phyloP scores from a whole-genome alignment of 2,329 filamentous ascomycete species.

The Gremmenia infestans region DNA sequence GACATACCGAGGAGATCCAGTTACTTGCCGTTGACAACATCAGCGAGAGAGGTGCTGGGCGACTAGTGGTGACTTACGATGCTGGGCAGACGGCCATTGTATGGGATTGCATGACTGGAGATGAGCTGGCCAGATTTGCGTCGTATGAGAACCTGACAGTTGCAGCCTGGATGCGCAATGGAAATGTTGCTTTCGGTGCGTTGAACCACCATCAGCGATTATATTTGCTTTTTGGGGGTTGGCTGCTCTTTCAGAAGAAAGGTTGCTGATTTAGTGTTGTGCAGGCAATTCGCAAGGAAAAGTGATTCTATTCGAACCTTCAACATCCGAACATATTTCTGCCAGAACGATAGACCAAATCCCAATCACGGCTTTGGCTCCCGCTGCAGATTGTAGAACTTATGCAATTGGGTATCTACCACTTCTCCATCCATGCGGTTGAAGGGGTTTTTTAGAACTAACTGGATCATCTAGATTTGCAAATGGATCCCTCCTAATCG shows the following conservation, averaged over 20 bases:
- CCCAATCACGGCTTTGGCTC: slow-evolving; percentile 88
- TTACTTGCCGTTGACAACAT: slow-evolving; percentile 87
- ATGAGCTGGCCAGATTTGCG: slow-evolving; percentile 85
- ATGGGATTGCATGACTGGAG: slow-evolving; percentile 91
- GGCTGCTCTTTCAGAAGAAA: background rate
- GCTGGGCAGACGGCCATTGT: slow-evolving; percentile 86
- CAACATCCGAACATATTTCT: slow-evolving; percentile 87
- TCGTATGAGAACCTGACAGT: slow-evolving; percentile 83
- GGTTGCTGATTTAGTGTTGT: slow-evolving; percentile 10
- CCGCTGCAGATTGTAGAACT: slow-evolving; percentile 82
- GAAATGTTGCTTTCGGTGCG: slow-evolving; percentile 93
- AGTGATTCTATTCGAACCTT: slow-evolving; percentile 89
- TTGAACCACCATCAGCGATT: slow-evolving; percentile 4
- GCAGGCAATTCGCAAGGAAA: slow-evolving; percentile 87
- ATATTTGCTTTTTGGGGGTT: background rate
- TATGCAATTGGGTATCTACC: slow-evolving; percentile 82
- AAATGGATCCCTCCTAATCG: slow-evolving; percentile 90
- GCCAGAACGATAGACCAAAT: slow-evolving; percentile 87
- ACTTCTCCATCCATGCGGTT: slow-evolving; percentile 1
- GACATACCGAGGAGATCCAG: slow-evolving; percentile 77
- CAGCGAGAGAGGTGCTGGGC: slow-evolving; percentile 78
- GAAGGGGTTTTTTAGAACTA: slow-evolving; percentile 5
- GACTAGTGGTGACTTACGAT: slow-evolving; percentile 91
- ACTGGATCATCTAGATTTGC: slow-evolving; percentile 60
- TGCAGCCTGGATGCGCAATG: slow-evolving; percentile 94